Evolutionary conservation across 2,329 filamentous ascomycete genomes (phyloP), one percentile per base, ranked within the genome.

Genomic region (Cladorrhinum sp.): DNA sequence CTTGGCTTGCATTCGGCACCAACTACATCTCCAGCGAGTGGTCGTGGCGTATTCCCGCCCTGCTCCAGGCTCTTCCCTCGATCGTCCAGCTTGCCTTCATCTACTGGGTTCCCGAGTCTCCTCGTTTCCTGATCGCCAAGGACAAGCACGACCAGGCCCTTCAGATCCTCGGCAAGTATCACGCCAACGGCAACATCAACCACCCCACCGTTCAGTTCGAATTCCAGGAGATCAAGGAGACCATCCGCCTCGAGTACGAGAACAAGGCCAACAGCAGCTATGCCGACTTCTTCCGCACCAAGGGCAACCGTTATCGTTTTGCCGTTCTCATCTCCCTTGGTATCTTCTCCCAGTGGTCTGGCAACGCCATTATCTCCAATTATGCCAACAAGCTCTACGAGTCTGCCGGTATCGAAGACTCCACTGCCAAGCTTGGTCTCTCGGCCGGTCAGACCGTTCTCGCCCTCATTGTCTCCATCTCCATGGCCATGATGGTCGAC

Each of bases 281-380:
- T 70, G 53, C 77, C 8, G 80, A 84, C 67, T 82, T 86, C 71
- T 73, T 85, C 71, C 73, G 70, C 63, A 85, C 83, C 42, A 79
- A 77, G 68, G 82, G 83, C 56, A 86, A 86, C 75, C 79, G 82
- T 56, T 81, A 83, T 70, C 77, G 83, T 49, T 70, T 86, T 48
- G 66, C 75, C 23, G 73, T 86, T 28, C 73, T 84, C 57, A 70
- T 82, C 52, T 82, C 82, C 1, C 76, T 86, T 24, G 83, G 82
- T 68, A 71, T 86, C 62, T 84, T 86, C 73, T 84, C 81, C 0
- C 83, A 86, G 71, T 86, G 82, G 77, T 82, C 79, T 36, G 83
- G 84, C 58, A 86, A 86, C 70, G 83, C 79, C 62, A 78, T 86
- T 54, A 82, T 86, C 66, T 82, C 78, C 62, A 85, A 86, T 74